A percentile compares a stretch with the other conserved stretches of the same genome.
phyloP scores from a whole-genome alignment of 768 basidiomycete species.

The Tylopilus intermedius region DNA sequence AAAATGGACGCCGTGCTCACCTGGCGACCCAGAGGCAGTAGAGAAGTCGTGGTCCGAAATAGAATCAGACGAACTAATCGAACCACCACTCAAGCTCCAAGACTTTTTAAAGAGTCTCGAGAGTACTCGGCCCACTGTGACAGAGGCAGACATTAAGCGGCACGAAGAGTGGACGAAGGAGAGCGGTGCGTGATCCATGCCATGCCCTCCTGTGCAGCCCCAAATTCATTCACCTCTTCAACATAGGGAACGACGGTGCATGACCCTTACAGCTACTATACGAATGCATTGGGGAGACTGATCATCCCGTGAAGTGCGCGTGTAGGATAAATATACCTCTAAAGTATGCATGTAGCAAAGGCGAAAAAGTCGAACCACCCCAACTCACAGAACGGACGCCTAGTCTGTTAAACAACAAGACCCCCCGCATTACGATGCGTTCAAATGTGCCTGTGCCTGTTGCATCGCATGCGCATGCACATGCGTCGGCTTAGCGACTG shows the following conservation, averaged over 20 bases:
- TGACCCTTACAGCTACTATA: conserved; percentile 20
- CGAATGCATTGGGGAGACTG: conserved; percentile 7
- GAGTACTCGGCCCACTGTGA: conserved; percentile 82
- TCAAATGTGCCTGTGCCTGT: conserved; percentile 47
- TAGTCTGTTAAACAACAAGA: background rate
- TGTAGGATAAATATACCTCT: conserved; percentile 24
- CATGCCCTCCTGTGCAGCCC: background rate
- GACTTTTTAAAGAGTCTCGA: conserved; percentile 83
- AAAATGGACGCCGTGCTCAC: conserved; percentile 95
- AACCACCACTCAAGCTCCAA: conserved; percentile 70
- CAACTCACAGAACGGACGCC: background rate
- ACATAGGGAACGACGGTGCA: conserved; percentile 31
- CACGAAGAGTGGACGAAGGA: conserved; percentile 85
- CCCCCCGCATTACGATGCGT: conserved; percentile 6
- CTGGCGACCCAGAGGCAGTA: conserved; percentile 77
- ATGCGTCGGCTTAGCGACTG: conserved; percentile 58
- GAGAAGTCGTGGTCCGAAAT: conserved; percentile 91
- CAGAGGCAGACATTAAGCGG: conserved; percentile 76
- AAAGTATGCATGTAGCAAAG: conserved; percentile 7
- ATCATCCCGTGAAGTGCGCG: conserved; percentile 2
- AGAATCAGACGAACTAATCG: conserved; percentile 81
- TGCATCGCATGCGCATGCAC: conserved; percentile 66
- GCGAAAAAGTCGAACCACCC: conserved; percentile 1
- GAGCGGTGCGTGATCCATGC: conserved; percentile 50
- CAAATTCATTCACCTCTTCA: background rate